Percentiles rank a stretch among this genome's conserved stretches.
Conservation (phyloP, 805 yeast genomes). For the Sugiyamaella floridensis region DNA sequence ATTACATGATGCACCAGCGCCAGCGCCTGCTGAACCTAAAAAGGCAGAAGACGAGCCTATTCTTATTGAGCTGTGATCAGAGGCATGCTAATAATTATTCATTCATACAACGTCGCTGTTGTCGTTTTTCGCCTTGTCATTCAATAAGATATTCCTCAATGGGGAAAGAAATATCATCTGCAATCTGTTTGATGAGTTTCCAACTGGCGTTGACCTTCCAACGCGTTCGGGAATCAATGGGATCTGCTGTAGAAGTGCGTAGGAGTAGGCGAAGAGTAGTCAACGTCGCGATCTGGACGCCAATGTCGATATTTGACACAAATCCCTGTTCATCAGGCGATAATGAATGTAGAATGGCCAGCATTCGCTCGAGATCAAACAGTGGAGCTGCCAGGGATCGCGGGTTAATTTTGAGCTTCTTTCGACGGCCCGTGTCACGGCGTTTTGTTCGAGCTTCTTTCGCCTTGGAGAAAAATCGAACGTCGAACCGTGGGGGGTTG, state of each 20-base stretch:
- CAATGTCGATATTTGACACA: conserved; percentile 31
- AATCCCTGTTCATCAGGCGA: conserved; percentile 38
- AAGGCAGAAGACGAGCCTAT: conserved; percentile 17
- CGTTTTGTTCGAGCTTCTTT: conserved; percentile 38
- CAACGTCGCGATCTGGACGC: conserved; percentile 53
- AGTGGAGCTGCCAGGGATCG: conserved; percentile 62
- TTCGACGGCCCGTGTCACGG: conserved; percentile 37
- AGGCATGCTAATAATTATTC: background rate
- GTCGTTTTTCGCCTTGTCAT: background rate
- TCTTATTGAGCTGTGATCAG: conserved; percentile 19
- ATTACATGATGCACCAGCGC: background rate
- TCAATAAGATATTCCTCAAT: conserved; percentile 54
- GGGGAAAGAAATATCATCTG: conserved; percentile 59
- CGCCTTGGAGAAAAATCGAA: conserved; percentile 60
- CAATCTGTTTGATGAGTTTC: conserved; percentile 52
- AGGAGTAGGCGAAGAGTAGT: conserved; percentile 46
- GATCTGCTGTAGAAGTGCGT: conserved; percentile 41
- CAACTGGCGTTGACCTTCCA: conserved; percentile 77
- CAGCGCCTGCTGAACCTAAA: conserved; percentile 6
- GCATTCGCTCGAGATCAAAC: conserved; percentile 70
- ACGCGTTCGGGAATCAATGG: conserved; percentile 57
- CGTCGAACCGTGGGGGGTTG: conserved; percentile 61
- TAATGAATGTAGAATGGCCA: conserved; percentile 73
- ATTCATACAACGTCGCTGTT: background rate
- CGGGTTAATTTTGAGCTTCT: conserved; percentile 46